phyloP scores from a whole-genome alignment of 1,284 basidiomycete genomes.

The Tetrapyrgos nigripes region DNA sequence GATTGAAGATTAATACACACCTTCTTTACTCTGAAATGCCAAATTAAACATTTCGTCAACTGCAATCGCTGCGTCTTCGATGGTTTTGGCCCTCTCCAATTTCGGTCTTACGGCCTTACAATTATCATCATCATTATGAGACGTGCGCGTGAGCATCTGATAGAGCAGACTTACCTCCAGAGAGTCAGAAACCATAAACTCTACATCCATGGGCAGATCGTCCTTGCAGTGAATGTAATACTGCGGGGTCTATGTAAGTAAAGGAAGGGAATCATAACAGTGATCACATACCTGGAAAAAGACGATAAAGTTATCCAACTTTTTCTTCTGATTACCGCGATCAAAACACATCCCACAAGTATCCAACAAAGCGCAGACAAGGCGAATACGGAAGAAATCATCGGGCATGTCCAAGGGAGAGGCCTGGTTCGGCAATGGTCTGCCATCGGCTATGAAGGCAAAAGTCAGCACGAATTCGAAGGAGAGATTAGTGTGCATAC shows the following conservation, averaged over 20 bases:
- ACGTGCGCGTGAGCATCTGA: background rate
- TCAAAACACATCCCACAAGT: conserved; percentile 99
- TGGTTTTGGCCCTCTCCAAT: conserved; percentile 67
- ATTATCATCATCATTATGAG: too few relatives aligned
- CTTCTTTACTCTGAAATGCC: conserved; percentile 63
- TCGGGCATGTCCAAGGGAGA: conserved; percentile 89
- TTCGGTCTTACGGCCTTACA: conserved; percentile 86
- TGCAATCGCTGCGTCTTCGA: conserved; percentile 85
- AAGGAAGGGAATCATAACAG: background rate
- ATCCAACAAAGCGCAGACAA: conserved; percentile 93
- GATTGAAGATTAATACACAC: conserved; percentile 40
- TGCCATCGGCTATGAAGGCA: conserved; percentile 73
- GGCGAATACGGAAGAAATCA: conserved; percentile 94
- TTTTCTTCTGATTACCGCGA: conserved; percentile 88
- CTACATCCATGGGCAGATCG: conserved; percentile 93
- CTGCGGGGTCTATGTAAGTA: conserved; percentile 45
- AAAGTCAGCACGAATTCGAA: too few relatives aligned
- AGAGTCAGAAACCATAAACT: conserved; percentile 96
- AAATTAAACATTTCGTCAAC: conserved; percentile 89
- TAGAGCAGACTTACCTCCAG: conserved; percentile 67
- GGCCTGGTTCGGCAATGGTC: conserved; percentile 83
- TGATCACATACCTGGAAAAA: conserved; percentile 84
- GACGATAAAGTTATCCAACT: conserved; percentile 89
- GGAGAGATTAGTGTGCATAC: conserved; percentile 39
- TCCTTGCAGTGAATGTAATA: conserved; percentile 91